Conservation (phyloP, 2,329 filamentous ascomycete genomes). For the Ascochyta lentis region DNA sequence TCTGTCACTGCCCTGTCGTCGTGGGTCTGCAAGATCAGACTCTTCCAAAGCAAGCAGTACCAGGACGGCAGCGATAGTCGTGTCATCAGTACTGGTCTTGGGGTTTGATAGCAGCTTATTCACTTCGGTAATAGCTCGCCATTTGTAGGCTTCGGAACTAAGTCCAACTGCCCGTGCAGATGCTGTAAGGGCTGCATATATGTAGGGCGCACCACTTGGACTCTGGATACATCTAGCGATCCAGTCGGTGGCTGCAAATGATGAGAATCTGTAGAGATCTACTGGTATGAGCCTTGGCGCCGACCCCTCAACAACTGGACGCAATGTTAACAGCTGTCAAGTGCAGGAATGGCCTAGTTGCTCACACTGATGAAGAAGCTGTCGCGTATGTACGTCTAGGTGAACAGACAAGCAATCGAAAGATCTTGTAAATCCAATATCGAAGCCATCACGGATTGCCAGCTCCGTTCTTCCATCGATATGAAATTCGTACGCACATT, state of each 20-base stretch:
- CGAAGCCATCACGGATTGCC: constrained; percentile 18
- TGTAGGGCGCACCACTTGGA: constrained; percentile 36
- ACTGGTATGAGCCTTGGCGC: constrained; percentile 36
- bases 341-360: background rate
- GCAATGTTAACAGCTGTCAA: constrained; percentile 3
- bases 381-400: constrained; percentile 25
- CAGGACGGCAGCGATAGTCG: constrained; percentile 43
- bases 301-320: constrained; percentile 30
- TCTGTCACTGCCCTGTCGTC: constrained; percentile 19
- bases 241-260: constrained; percentile 32
- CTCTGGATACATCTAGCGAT: constrained; percentile 32
- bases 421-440: constrained; percentile 23
- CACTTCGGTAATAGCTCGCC: constrained; percentile 36
- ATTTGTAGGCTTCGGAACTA: constrained; percentile 37
- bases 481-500: constrained; percentile 20
- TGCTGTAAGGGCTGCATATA: constrained; percentile 39
- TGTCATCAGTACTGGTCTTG: constrained; percentile 33
- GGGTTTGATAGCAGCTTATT: constrained; percentile 36
- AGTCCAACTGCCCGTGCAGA: constrained; percentile 25
- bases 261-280: constrained; percentile 32
- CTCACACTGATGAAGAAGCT: constrained; percentile 41
- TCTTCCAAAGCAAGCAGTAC: constrained; percentile 43
- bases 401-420: constrained; percentile 38
- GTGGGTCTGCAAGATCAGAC: constrained; percentile 31
- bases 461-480: constrained; percentile 7